A percentile compares a stretch with the other conserved stretches of the same genome.
phyloP scores from a whole-genome alignment of 2,329 filamentous ascomycete genomes.

The Cordyceps fumosorosea region DNA sequence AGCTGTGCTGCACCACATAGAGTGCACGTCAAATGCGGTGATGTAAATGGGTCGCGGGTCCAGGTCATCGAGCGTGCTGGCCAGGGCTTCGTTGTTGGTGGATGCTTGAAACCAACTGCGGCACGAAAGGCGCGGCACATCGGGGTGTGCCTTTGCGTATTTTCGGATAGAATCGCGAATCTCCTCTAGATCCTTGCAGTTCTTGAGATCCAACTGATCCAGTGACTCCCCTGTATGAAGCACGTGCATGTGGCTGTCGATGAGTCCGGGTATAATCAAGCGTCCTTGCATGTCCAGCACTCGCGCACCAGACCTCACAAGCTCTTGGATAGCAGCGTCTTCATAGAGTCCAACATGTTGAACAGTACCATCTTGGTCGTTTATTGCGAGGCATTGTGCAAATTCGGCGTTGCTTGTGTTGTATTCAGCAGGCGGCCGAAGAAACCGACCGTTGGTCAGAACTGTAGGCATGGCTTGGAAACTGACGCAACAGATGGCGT shows the following conservation, averaged over 20 bases:
- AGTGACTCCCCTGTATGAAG: slow-evolving; percentile 35
- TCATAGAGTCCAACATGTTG: not conserved
- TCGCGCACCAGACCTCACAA: slow-evolving; percentile 1
- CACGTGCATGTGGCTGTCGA: slow-evolving; percentile 40
- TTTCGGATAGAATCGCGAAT: slow-evolving; percentile 29
- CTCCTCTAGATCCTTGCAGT: slow-evolving; percentile 29
- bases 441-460: slow-evolving; percentile 4
- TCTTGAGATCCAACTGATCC: slow-evolving; percentile 30
- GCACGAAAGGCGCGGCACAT: slow-evolving; percentile 31
- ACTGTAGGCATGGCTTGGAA: not conserved
- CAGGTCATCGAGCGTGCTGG: slow-evolving; percentile 36
- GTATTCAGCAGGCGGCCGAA: not conserved
- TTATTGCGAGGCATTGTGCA: not conserved
- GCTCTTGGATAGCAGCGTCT: slow-evolving; percentile 2
- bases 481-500: not conserved
- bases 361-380: not conserved
- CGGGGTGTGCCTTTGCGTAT: slow-evolving; percentile 28
- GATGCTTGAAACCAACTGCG: slow-evolving; percentile 39
- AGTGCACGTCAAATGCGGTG: slow-evolving; percentile 37
- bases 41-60: slow-evolving; percentile 38
- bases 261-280: slow-evolving; percentile 31
- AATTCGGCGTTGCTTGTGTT: slow-evolving; percentile 3
- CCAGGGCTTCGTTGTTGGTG: slow-evolving; percentile 33
- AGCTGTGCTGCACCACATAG: slow-evolving; percentile 38
- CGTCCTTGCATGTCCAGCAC: slow-evolving; percentile 12